Percentiles rank a stretch among this genome's conserved stretches.
Evolutionary conservation across 495 filamentous ascomycete genomes (phyloP).

Genomic region (Aspergillus ostianus): DNA sequence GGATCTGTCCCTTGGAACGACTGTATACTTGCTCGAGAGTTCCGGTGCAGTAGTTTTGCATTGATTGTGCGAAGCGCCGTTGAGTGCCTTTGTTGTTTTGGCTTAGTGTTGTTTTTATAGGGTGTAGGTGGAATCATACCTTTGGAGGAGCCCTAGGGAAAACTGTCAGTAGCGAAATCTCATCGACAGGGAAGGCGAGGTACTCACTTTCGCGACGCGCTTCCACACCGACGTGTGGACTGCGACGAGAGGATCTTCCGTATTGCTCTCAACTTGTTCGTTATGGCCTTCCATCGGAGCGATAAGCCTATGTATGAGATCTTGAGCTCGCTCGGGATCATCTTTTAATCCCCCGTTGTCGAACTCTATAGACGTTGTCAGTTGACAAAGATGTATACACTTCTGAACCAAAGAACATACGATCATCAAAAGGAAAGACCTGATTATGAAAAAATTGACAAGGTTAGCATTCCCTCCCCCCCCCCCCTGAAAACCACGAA

Average conservation of each 20-base stretch:
- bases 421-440: slow-evolving; percentile 31
- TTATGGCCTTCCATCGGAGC: slow-evolving; percentile 17
- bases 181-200: neutral
- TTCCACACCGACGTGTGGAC: slow-evolving; percentile 24
- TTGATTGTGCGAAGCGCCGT: slow-evolving; percentile 24
- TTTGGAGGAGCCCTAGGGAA: neutral
- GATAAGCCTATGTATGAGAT: slow-evolving; percentile 21
- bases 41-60: slow-evolving; percentile 29
- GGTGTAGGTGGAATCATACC: neutral
- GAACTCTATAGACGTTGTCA: slow-evolving; percentile 23
- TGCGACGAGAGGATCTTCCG: slow-evolving; percentile 13
- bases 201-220: slow-evolving; percentile 13
- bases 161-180: slow-evolving; percentile 1
- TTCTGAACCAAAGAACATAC: slow-evolving; percentile 9
- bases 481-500: neutral
- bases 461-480: neutral
- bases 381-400: neutral
- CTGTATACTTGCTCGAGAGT: slow-evolving; percentile 24
- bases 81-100: slow-evolving; percentile 18
- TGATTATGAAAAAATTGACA: slow-evolving; percentile 5
- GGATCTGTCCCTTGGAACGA: slow-evolving; percentile 11
- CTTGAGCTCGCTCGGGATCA: slow-evolving; percentile 21
- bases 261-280: neutral
- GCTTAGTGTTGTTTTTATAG: neutral
- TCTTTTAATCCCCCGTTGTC: slow-evolving; percentile 29